phyloP scores from a whole-genome alignment of 345 rosid species.

The Clausena lansium region DNA sequence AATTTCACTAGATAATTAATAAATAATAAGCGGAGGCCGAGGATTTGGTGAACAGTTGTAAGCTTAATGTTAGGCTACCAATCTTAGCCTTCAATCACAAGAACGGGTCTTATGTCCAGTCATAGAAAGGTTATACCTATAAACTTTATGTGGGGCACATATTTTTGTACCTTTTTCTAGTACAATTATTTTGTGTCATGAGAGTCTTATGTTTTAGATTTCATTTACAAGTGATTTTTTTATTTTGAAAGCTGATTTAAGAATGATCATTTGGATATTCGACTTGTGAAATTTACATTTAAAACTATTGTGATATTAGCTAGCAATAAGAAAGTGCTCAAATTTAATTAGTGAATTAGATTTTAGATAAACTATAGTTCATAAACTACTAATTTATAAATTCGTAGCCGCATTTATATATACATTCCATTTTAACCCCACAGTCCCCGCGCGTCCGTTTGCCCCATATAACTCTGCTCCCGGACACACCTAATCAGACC shows the following conservation, averaged over 20 bases:
- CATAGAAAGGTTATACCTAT: background rate
- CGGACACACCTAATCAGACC: background rate
- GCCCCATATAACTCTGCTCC: background rate
- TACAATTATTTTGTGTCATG: too few relatives aligned
- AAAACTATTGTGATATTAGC: too few relatives aligned
- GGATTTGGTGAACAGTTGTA: background rate
- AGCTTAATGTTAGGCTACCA: background rate
- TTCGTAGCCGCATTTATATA: too few relatives aligned
- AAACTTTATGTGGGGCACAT: too few relatives aligned
- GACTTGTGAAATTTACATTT: background rate
- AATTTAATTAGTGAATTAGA: too few relatives aligned
- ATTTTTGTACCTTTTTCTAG: too few relatives aligned
- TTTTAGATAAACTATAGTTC: background rate
- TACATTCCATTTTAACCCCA: background rate
- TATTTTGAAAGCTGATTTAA: too few relatives aligned
- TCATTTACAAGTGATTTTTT: too few relatives aligned
- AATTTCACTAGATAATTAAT: background rate
- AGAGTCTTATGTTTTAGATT: background rate
- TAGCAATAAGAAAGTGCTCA: too few relatives aligned
- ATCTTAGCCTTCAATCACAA: background rate
- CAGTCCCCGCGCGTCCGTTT: conserved; percentile 19
- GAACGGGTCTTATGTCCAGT: background rate
- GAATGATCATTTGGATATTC: background rate
- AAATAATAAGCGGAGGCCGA: background rate
- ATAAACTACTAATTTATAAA: too few relatives aligned